Conservation (phyloP, 176 grass and related monocot genomes). For the Carex littledalei region DNA sequence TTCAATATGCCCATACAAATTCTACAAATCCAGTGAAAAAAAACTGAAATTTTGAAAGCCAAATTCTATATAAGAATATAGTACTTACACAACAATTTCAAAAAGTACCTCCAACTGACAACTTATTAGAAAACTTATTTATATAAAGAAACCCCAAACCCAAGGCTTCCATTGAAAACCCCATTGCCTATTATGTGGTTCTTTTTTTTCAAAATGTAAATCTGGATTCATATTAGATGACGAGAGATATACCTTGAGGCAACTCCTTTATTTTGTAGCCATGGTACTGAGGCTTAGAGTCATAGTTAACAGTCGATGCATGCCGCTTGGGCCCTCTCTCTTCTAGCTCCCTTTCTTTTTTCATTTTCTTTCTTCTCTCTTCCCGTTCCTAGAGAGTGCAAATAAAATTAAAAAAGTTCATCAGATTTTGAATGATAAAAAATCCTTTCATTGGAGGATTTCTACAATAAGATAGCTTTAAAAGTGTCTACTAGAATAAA, state of each 20-base stretch:
- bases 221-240: not conserved
- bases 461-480: not conserved
- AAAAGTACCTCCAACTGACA: not conserved
- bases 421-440: not conserved
- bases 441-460: not conserved
- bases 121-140: not conserved
- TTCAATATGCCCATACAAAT: not conserved
- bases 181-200: not conserved
- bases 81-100: not conserved
- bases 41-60: not conserved
- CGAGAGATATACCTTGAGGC: conserved; percentile 57
- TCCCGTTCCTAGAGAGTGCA: conserved; percentile 61
- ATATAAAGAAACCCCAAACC: not conserved
- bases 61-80: not conserved
- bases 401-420: not conserved
- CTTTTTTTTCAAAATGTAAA: not conserved
- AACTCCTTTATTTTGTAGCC: conserved; percentile 64
- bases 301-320: conserved; percentile 47
- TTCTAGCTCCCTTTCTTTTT: conserved; percentile 50
- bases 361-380: conserved; percentile 55
- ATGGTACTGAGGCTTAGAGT: conserved; percentile 49
- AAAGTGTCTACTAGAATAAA: not conserved
- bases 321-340: conserved; percentile 51
- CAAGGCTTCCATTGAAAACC: not conserved
- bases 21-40: not conserved